Evolutionary conservation across 192 early-diverging fungal species (phyloP).

Genomic region (Umbelopsis vinacea): DNA sequence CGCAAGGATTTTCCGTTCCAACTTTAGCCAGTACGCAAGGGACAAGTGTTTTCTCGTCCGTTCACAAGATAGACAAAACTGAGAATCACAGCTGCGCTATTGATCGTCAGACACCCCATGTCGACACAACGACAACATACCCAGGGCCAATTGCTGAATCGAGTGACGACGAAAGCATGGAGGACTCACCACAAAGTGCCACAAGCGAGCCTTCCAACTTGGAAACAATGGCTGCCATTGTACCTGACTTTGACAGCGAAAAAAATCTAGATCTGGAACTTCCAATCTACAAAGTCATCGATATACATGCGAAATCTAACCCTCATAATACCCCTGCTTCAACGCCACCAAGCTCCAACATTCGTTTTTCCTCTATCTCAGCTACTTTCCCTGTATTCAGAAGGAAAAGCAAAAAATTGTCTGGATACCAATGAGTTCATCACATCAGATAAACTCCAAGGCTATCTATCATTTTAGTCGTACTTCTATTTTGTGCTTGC

Average conservation of each 20-base stretch:
- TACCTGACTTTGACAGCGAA: conserved; percentile 21
- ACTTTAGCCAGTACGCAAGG: conserved; percentile 7
- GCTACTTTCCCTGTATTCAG: conserved; percentile 16
- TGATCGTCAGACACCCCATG: not conserved
- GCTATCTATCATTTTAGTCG: not conserved
- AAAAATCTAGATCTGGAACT: conserved; percentile 3
- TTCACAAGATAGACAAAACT: conserved; percentile 16
- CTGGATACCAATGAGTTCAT: conserved; percentile 8
- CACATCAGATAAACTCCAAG: not conserved
- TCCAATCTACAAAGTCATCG: conserved; percentile 16
- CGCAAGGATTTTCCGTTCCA: conserved; percentile 3
- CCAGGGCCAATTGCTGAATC: not conserved
- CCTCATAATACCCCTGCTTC: not conserved
- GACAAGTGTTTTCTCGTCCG: conserved; percentile 1
- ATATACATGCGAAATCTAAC: conserved; percentile 1
- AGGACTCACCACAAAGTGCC: not conserved
- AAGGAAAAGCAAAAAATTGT: conserved; percentile 6
- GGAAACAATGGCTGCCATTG: not conserved
- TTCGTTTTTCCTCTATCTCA: conserved; percentile 8
- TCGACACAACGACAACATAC: not conserved
- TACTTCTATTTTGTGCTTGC: not conserved
- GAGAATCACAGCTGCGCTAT: not conserved
- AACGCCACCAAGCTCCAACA: conserved; percentile 2
- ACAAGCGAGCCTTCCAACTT: too few relatives aligned
- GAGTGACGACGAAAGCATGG: conserved; percentile 11